Evolutionary conservation across 2,329 filamentous ascomycete genomes (phyloP), one percentile per base, ranked within the genome.

Genomic region (Thelonectria olida): DNA sequence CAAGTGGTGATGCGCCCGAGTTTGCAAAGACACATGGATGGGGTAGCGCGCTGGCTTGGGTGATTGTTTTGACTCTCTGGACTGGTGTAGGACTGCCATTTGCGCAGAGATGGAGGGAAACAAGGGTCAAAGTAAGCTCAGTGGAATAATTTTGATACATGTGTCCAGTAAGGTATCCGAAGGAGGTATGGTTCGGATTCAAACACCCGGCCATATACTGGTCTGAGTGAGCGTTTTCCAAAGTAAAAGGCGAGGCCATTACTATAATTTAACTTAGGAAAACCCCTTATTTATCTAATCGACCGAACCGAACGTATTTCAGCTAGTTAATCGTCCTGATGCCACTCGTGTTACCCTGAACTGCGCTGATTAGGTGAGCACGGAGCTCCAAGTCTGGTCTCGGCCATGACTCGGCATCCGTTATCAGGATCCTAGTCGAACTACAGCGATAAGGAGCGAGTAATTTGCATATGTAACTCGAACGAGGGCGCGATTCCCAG

Each of bases 21-120:
- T 79, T 78, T 44, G 42, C 47, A 12, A 55, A 74, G 60, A 79
- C 75, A 1, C 76, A 78, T 52, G 77, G 75, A 1, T 79, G 76
- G 76, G 60, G 60, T 7, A 76, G 75, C 36, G 73, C 68, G 1
- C 60, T 78, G 5, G 72, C 67, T 2, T 75, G 71, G 47, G 76
- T 76, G 0, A 52, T 77, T 15, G 73, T 70, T 0, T 56, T 78
- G 58, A 76, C 75, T 1, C 54, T 78, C 0, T 77, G 75, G 76
- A 77, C 73, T 0, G 74, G 74, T 1, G 12, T 75, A 9, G 75
- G 64, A 0, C 42, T 77, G 8, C 75, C 74, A 0, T 7, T 70
- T 10, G 17, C 74, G 13, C 66, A 67, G 36, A 54, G 49, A 44
- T 67, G 66, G 66, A 55, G 66, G 22, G 54, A 63, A 27, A 53